Evolutionary conservation across 1,139 yeast species (phyloP), one percentile per base, ranked within the genome.

Genomic region (Suhomyces taliae): DNA sequence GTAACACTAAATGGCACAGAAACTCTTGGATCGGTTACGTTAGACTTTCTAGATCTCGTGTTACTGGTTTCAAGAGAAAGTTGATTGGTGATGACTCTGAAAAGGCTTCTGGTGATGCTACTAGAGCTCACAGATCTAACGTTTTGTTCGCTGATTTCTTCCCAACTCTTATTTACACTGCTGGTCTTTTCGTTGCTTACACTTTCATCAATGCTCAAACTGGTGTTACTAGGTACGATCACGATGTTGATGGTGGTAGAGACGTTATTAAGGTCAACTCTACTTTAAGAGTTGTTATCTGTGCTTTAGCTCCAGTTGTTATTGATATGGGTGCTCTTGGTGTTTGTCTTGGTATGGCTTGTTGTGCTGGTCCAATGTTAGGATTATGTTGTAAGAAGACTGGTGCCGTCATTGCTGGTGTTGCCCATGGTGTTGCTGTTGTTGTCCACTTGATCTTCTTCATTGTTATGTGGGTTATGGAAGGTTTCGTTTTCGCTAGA

Each of bases 21-120:
- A 93, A 93, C 78, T 95, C 99, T 12, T 93, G 99, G 99, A 91
- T 95, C 68, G 99, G 98, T 54, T 93, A 90, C 69, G 88, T 91
- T 54, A 86, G 98, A 73, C 81, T 91, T 74, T 83, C 96, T 15
- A 87, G 99, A 81, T 90, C 99, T 40, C 88, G 98, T 76, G 80
- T 93, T 56, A 93, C 99, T 57, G 99, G 99, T 79, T 91, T 88
- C 87, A 93, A 93, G 83, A 82, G 97, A 63, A 90, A 89, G 77
- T 76, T 87, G 61, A 78, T 81, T 61, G 96, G 95, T 56, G 96
- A 90, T 63, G 83, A 82, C 55, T 87, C 96, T 54, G 99, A 95
- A 76, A 90, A 89, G 74, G 82, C 88, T 61, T 91, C 96, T 52
- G 97, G 97, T 71, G 99, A 95, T 69, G 85, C 95, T 53, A 76